phyloP scores from a whole-genome alignment of 768 basidiomycete species.

The Lentinus tigrinus region DNA sequence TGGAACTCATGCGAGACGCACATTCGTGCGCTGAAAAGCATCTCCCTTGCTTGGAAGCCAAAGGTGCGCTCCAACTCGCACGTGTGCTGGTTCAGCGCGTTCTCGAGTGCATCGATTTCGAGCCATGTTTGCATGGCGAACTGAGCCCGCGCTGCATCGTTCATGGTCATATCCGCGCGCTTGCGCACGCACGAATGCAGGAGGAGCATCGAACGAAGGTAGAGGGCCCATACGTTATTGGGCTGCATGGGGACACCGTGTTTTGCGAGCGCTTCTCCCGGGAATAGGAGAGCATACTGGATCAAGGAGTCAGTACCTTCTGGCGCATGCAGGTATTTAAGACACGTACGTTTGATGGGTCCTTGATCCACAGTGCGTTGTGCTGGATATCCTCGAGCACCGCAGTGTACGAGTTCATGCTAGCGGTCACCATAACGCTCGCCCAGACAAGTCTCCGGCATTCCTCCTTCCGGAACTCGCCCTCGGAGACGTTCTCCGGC shows the following conservation, averaged over 20 bases:
- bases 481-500: conserved; percentile 44
- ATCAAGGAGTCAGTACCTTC: not conserved
- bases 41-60: conserved; percentile 69
- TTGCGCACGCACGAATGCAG: conserved; percentile 73
- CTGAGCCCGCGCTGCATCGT: conserved; percentile 52
- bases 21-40: conserved; percentile 72
- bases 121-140: conserved; percentile 71
- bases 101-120: conserved; percentile 66
- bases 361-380: conserved; percentile 41
- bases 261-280: conserved; percentile 55
- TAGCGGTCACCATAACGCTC: conserved; percentile 59
- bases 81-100: conserved; percentile 58
- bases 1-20: conserved; percentile 70
- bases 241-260: conserved; percentile 38
- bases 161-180: conserved; percentile 40
- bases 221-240: conserved; percentile 74
- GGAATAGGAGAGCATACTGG: conserved; percentile 69
- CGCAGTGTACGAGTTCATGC: conserved; percentile 57
- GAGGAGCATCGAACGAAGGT: conserved; percentile 64
- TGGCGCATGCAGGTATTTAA: not conserved
- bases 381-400: conserved; percentile 36
- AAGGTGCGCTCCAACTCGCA: conserved; percentile 67
- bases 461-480: conserved; percentile 68
- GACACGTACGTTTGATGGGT: conserved; percentile 58
- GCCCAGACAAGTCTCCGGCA: conserved; percentile 76